A percentile compares a stretch with the other conserved stretches of the same genome.
Evolutionary conservation across 2,329 filamentous ascomycete genomes (phyloP).

Genomic region (Fusarium phyllophilum): DNA sequence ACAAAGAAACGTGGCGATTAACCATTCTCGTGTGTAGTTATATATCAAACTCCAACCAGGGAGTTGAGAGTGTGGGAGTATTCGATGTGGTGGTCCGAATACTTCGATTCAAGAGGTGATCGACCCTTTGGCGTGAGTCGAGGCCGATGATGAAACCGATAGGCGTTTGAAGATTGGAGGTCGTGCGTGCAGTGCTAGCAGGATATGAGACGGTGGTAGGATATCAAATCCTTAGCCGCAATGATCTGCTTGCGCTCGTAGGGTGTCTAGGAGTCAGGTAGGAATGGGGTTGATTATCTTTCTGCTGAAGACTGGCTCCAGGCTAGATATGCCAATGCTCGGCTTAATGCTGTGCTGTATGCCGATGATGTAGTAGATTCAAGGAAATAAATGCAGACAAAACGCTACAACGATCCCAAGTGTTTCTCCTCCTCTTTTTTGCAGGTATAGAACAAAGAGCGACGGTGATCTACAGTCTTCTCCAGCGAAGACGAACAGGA

Average conservation of each 20-base stretch:
- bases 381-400: conserved; percentile 35
- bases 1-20: conserved; percentile 46
- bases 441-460: conserved; percentile 32
- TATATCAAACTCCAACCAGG: conserved; percentile 39
- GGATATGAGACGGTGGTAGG: conserved; percentile 31
- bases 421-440: conserved; percentile 9
- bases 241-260: conserved; percentile 14
- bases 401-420: conserved; percentile 24
- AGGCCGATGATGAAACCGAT: conserved; percentile 34
- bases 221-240: conserved; percentile 43
- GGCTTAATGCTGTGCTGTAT: conserved; percentile 32
- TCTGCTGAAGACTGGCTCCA: conserved; percentile 42
- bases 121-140: conserved; percentile 15
- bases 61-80: conserved; percentile 25
- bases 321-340: conserved; percentile 30
- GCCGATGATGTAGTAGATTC: conserved; percentile 32
- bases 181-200: conserved; percentile 19
- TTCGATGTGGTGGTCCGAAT: conserved; percentile 20
- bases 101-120: conserved; percentile 21
- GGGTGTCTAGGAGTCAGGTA: conserved; percentile 15
- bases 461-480: conserved; percentile 36
- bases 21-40: conserved; percentile 38
- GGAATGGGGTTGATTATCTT: conserved; percentile 15
- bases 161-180: conserved; percentile 25
- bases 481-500: conserved; percentile 32